Conservation (phyloP, 768 basidiomycete species). For the Suillus subalutaceus region DNA sequence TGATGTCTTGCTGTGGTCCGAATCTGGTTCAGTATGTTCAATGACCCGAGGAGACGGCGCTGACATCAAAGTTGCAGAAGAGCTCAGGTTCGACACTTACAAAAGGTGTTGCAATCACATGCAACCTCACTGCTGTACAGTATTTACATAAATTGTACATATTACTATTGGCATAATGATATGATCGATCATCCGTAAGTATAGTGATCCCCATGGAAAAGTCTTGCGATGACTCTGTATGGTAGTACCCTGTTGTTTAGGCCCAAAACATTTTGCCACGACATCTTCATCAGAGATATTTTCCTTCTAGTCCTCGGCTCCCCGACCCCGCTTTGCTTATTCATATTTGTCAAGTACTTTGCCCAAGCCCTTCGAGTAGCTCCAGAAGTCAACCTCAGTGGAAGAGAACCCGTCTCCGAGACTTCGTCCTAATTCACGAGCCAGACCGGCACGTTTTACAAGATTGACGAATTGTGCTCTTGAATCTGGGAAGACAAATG, state of each 20-base stretch:
- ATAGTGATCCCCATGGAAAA: neutral
- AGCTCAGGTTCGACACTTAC: neutral
- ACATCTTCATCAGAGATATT: neutral
- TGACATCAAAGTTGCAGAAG: neutral
- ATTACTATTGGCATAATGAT: neutral
- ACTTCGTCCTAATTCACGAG: constrained; percentile 29
- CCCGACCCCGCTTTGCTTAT: neutral
- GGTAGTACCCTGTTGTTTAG: neutral
- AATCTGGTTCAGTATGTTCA: constrained; percentile 10
- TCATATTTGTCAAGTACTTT: neutral
- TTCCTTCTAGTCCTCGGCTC: neutral
- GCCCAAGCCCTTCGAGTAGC: constrained; percentile 44
- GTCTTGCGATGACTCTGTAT: neutral
- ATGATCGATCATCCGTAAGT: neutral
- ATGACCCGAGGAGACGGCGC: constrained; percentile 5
- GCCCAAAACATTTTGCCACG: neutral
- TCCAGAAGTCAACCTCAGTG: constrained; percentile 67
- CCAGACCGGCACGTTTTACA: constrained; percentile 48
- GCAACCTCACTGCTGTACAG: neutral
- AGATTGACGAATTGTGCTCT: constrained; percentile 66
- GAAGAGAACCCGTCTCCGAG: constrained; percentile 33
- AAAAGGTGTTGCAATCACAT: neutral
- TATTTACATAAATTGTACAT: neutral
- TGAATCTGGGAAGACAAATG: constrained; percentile 78
- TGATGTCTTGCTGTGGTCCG: constrained; percentile 1